Evolutionary conservation across 2,329 filamentous ascomycete genomes (phyloP).

Genomic region (Myrmaecium sp.): DNA sequence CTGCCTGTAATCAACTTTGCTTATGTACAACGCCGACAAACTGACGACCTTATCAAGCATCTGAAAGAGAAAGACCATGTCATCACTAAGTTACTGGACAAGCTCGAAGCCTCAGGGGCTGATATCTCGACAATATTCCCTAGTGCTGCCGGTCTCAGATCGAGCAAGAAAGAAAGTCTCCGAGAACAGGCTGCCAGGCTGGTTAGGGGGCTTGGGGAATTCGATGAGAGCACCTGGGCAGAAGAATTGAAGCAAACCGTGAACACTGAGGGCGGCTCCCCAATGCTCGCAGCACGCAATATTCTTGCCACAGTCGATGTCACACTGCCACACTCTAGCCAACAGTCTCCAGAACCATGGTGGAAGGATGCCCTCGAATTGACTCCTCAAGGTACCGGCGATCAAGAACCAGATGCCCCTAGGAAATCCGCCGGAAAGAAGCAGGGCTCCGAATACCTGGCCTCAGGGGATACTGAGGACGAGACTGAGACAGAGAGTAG

Average conservation of each 20-base stretch:
- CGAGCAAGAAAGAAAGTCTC: conserved; percentile 25
- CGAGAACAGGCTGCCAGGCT: conserved; percentile 35
- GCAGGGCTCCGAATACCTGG: too few relatives aligned
- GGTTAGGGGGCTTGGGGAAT: conserved; percentile 37
- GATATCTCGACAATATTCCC: conserved; percentile 42
- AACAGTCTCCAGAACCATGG: too few relatives aligned
- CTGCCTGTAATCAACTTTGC: conserved; percentile 35
- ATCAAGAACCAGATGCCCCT: too few relatives aligned
- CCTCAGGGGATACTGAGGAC: too few relatives aligned
- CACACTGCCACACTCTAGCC: too few relatives aligned
- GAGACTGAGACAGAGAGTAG: background rate
- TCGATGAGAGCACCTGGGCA: conserved; percentile 33
- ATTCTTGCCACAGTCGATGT: too few relatives aligned
- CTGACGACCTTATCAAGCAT: conserved; percentile 30
- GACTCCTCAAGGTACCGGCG: too few relatives aligned
- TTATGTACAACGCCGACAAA: conserved; percentile 28
- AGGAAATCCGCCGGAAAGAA: too few relatives aligned
- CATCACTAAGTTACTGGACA: conserved; percentile 40
- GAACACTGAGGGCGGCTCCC: background rate
- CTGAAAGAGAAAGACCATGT: conserved; percentile 42
- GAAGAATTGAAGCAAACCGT: conserved; percentile 10
- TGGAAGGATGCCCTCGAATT: too few relatives aligned
- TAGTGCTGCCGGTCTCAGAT: conserved; percentile 29
- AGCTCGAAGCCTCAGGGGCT: conserved; percentile 37
- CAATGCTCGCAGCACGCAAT: too few relatives aligned